Evolutionary conservation across 2,329 filamentous ascomycete species (phyloP).

Genomic region (Aspergillus oerlinghausenensis): DNA sequence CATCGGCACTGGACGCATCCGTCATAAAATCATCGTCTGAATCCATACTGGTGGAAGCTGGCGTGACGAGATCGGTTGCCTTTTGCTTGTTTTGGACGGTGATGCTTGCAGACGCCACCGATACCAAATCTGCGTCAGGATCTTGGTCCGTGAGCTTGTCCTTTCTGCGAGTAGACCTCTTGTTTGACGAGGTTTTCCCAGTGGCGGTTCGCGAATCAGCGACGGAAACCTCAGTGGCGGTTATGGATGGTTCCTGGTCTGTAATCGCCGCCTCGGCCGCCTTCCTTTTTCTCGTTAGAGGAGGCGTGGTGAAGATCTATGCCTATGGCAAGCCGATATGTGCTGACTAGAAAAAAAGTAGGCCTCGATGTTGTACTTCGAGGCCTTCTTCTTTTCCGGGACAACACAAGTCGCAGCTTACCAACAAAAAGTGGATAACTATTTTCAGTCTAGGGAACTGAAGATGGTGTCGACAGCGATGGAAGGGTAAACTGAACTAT

Average conservation of each 20-base stretch:
- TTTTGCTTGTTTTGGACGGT: constrained; percentile 17
- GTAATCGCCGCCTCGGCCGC: constrained; percentile 44
- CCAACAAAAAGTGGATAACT: constrained; percentile 3
- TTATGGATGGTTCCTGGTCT: constrained; percentile 23
- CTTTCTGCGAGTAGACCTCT: constrained; percentile 13
- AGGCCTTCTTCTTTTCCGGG: constrained; percentile 20
- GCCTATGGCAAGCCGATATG: constrained; percentile 15
- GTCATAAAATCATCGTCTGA: constrained; percentile 95
- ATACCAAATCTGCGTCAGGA: constrained; percentile 8
- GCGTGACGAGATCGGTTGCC: constrained; percentile 37
- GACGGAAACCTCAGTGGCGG: constrained; percentile 26
- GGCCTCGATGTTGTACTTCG: constrained; percentile 16
- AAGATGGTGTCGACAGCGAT: constrained; percentile 1
- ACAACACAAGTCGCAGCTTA: constrained; percentile 24
- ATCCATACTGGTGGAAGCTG: constrained; percentile 65
- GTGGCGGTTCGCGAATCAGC: constrained; percentile 22
- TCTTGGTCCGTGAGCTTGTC: constrained; percentile 12
- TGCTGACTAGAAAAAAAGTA: constrained; percentile 20
- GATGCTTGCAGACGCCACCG: constrained; percentile 8
- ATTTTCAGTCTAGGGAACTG: not conserved
- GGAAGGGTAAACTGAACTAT: not conserved
- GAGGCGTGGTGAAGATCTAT: constrained; percentile 47
- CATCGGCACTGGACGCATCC: constrained; percentile 70
- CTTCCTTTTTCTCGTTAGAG: constrained; percentile 50
- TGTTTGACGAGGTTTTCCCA: constrained; percentile 15